Base-by-base conservation (phyloP, 179 eudicot species). In the Corrigiola litoralis region DNA sequence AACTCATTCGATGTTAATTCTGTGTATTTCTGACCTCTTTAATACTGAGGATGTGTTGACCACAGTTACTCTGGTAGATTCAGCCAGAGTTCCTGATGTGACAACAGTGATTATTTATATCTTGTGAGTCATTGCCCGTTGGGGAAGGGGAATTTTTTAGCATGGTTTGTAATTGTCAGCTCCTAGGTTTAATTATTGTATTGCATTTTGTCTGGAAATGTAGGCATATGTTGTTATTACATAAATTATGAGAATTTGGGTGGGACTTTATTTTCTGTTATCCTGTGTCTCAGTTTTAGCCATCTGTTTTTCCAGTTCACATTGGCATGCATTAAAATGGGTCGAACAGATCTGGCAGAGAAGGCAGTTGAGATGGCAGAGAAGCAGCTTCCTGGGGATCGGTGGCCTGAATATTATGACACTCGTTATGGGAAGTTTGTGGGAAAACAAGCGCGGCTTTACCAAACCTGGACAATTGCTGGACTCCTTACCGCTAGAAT, bases 401-500 rank as follows among this genome's bases (percentile, higher is more conserved):
- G 73, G 5, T 90, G 97, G 95, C 97, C 97, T 24, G 97, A 90
- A 76, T 86, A 90, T 28, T 90, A 90, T 11, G 92, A 90, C 74
- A 88, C 97, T 8, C 88, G 74, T 8, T 70, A 76, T 40, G 95
- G 88, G 5, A 82, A 84, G 69, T 90, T 90, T 67, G 65, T 85
- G 0, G 97, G 97, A 57, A 90, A 90, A 64, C 97, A 90, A 75
- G 78, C 97, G 18, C 85, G 92, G 12, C 88, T 85, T 51, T 73
- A 72, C 73, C 97, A 87, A 67, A 90, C 97, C 18, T 90, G 97
- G 97, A 90, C 92, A 28, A 79, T 87, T 45, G 92, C 97, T 21
- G 97, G 95, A 23, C 84, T 65, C 73, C 66, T 87, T 40, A 76
- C 95, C 59, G 82, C 97, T 9, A 90, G 81, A 64, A 75, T 90